Conservation (phyloP, 257 asterid genomes). For the Solanum paucissectum region DNA sequence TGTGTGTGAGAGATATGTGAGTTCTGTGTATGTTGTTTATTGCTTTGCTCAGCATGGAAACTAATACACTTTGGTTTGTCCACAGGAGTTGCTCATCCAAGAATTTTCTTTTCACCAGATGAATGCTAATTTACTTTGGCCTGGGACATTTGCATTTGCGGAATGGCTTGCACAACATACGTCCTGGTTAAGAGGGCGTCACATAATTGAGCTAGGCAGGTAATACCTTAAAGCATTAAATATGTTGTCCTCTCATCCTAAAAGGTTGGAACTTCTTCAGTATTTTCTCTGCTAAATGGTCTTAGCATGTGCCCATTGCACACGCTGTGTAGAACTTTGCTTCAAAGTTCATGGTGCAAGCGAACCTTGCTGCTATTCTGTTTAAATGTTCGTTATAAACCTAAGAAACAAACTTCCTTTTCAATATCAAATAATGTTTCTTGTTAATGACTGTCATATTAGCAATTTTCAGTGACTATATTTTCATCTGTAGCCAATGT, state of each 20-base stretch:
- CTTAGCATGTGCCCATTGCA: background rate
- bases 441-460: background rate
- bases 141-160: conserved; percentile 87
- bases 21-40: background rate
- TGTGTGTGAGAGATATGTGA: background rate
- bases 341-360: background rate
- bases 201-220: conserved; percentile 82
- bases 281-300: background rate
- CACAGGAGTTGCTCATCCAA: conserved; percentile 68
- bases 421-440: background rate
- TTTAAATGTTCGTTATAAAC: background rate
- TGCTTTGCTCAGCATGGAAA: background rate
- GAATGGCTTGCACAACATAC: conserved; percentile 71
- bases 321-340: background rate
- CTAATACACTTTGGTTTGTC: conserved; percentile 1
- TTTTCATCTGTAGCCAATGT: background rate
- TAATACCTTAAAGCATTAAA: background rate
- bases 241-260: background rate
- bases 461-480: background rate
- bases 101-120: conserved; percentile 86
- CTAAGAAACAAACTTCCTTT: background rate
- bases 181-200: conserved; percentile 50
- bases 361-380: background rate
- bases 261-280: background rate
- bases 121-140: conserved; percentile 95